Conservation (phyloP, 2,329 filamentous ascomycete species). For the Colletotrichum tanaceti region DNA sequence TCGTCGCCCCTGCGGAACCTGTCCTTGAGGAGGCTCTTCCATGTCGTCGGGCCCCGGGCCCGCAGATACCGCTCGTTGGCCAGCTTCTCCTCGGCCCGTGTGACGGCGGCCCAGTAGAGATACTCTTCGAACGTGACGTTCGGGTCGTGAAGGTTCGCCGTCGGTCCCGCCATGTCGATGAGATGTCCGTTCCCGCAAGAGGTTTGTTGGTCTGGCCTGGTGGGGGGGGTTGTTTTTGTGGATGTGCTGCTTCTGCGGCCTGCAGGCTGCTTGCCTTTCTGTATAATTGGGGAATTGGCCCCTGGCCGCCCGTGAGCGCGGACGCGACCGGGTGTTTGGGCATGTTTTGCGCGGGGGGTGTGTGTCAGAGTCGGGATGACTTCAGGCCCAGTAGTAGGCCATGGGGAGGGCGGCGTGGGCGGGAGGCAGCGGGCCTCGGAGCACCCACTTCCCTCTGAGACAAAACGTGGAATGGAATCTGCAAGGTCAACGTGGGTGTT, state of each 20-base stretch:
- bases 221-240: no score
- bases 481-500: no score
- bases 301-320: slow-evolving; percentile 19
- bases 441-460: not conserved
- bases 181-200: not conserved
- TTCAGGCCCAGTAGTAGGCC: slow-evolving; percentile 10
- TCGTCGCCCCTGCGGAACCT: slow-evolving; percentile 40
- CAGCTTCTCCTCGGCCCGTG: slow-evolving; percentile 42
- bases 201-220: not conserved
- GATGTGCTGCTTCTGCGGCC: not conserved
- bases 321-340: slow-evolving; percentile 12
- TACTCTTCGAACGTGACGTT: slow-evolving; percentile 46
- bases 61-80: slow-evolving; percentile 33
- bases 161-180: slow-evolving; percentile 9
- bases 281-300: not conserved
- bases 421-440: not conserved
- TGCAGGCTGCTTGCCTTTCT: no score
- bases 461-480: not conserved
- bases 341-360: slow-evolving; percentile 8
- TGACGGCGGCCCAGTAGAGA: slow-evolving; percentile 45
- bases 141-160: slow-evolving; percentile 40
- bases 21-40: slow-evolving; percentile 37
- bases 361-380: slow-evolving; percentile 35
- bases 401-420: no score
- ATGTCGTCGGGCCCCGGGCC: slow-evolving; percentile 36